Evolutionary conservation across 2,329 filamentous ascomycete species (phyloP).

Genomic region (Penicillium sp.): DNA sequence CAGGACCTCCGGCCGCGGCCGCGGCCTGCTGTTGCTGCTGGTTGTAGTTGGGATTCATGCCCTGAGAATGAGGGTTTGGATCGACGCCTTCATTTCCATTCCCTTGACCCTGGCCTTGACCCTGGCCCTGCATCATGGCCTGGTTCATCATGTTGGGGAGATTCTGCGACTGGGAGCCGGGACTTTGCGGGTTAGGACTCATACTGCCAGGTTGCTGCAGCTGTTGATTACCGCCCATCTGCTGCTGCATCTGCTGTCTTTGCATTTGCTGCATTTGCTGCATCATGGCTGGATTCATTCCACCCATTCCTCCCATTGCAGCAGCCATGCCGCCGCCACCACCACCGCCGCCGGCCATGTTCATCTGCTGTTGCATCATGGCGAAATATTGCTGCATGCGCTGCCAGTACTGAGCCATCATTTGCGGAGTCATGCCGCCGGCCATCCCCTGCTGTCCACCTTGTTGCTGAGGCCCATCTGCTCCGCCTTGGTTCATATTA

Average conservation of each 20-base stretch:
- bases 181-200: constrained; percentile 41
- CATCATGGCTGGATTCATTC: constrained; percentile 76
- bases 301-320: constrained; percentile 56
- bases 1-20: constrained; percentile 42
- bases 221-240: constrained; percentile 60
- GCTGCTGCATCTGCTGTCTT: constrained; percentile 69
- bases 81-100: constrained; percentile 40
- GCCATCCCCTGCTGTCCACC: constrained; percentile 49
- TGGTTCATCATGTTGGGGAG: constrained; percentile 67
- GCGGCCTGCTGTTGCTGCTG: constrained; percentile 35
- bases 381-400: constrained; percentile 97
- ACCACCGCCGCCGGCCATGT: constrained; percentile 52
- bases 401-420: constrained; percentile 99
- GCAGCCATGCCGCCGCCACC: constrained; percentile 41
- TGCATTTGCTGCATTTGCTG: constrained; percentile 71
- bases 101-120: constrained; percentile 42
- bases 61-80: constrained; percentile 55
- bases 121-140: constrained; percentile 68
- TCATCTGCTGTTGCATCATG: constrained; percentile 93
- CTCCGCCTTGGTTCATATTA: constrained; percentile 40
- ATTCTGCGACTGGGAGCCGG: constrained; percentile 57
- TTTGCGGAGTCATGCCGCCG: constrained; percentile 84
- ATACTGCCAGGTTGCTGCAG: constrained; percentile 40
- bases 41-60: constrained; percentile 49
- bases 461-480: constrained; percentile 50